Evolutionary conservation across 2,329 filamentous ascomycete species (phyloP).

Genomic region (Xylariaceae sp.): DNA sequence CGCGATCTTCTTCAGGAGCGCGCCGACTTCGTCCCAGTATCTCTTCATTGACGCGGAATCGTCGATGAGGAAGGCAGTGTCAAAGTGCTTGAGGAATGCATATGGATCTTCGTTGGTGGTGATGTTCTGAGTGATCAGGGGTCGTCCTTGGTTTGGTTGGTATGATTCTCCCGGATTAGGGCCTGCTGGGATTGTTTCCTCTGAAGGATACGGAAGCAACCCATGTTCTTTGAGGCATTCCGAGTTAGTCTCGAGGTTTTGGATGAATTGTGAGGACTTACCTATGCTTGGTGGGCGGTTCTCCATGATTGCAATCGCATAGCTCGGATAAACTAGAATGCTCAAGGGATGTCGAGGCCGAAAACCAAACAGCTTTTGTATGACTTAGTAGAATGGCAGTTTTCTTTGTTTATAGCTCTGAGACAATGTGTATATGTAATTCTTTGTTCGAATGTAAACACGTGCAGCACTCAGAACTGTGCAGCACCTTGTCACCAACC

Average conservation of each 20-base stretch:
- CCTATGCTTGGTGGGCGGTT: no score
- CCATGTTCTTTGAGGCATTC: not conserved
- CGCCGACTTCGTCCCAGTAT: constrained; percentile 66
- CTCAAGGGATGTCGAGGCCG: not conserved
- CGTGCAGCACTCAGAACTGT: no score
- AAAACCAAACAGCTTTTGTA: not conserved
- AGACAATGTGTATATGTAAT: not conserved
- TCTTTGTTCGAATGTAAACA: not conserved
- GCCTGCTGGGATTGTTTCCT: constrained; percentile 19
- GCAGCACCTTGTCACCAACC: no score
- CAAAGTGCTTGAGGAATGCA: constrained; percentile 65
- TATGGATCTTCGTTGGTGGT: constrained; percentile 55
- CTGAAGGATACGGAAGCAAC: constrained; percentile 26
- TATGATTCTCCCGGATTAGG: constrained; percentile 1
- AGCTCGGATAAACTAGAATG: not conserved
- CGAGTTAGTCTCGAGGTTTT: not conserved
- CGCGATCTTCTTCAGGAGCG: constrained; percentile 64
- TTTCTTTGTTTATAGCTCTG: not conserved
- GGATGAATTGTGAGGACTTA: not conserved
- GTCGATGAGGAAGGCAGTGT: constrained; percentile 76
- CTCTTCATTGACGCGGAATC: constrained; percentile 70
- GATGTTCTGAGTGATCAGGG: not conserved
- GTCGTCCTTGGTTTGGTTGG: not conserved
- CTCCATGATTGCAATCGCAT: not conserved
- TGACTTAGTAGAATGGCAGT: not conserved